Conservation (phyloP, 2,329 filamentous ascomycete genomes). For the Ophiocordyceps camponoti-saundersi region DNA sequence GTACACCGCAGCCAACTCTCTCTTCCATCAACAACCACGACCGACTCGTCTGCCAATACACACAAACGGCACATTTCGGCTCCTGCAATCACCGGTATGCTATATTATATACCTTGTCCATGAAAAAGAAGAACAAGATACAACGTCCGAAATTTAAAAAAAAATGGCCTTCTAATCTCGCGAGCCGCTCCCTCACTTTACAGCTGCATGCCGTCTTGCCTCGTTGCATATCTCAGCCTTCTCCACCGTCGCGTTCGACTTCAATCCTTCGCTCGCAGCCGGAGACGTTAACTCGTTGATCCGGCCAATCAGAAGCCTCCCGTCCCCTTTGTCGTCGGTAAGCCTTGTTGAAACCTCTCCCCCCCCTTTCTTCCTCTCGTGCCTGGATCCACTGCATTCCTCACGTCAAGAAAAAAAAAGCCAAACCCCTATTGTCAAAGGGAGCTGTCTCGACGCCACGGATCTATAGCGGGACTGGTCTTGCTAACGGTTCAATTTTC, state of each 20-base stretch:
- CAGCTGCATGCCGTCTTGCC: slow-evolving; percentile 20
- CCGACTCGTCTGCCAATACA: no score
- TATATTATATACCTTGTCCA: not conserved
- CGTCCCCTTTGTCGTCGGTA: slow-evolving; percentile 25
- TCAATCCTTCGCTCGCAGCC: slow-evolving; percentile 25
- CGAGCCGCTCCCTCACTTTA: slow-evolving; percentile 3
- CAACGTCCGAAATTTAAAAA: no score
- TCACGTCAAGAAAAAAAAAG: slow-evolving; percentile 11
- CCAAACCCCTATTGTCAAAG: slow-evolving; percentile 10
- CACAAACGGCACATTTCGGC: no score
- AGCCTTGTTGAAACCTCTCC: slow-evolving; percentile 3
- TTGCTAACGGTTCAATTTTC: slow-evolving; percentile 15
- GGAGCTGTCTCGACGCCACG: slow-evolving; percentile 10
- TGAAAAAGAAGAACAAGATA: no score
- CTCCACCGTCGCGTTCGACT: slow-evolving; percentile 26
- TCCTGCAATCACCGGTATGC: slow-evolving; percentile 9
- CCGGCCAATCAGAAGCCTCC: slow-evolving; percentile 31
- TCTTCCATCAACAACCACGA: not conserved
- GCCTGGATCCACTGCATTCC: slow-evolving; percentile 9
- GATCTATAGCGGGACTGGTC: slow-evolving; percentile 6
- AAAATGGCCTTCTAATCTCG: slow-evolving; percentile 2
- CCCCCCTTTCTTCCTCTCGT: slow-evolving; percentile 8
- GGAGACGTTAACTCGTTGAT: slow-evolving; percentile 52
- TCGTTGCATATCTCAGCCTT: slow-evolving; percentile 16
- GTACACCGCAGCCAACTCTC: no score